Base-by-base conservation (phyloP, 352 stramenopile species). In the Globisporangium acanthophoron region DNA sequence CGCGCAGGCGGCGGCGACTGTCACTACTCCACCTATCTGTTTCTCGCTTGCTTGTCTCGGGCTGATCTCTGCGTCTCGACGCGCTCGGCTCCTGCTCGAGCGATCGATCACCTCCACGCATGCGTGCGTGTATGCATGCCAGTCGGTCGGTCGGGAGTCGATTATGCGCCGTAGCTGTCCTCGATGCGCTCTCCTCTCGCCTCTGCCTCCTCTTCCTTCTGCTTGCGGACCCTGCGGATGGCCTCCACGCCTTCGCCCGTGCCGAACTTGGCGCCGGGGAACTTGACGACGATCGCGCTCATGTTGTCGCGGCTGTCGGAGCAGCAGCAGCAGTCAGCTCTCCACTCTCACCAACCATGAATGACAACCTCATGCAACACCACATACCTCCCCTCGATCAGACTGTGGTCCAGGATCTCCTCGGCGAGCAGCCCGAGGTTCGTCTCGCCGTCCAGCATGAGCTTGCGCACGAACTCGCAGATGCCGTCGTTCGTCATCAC, bases 401-500 rank as follows among this genome's bases (percentile, higher is more conserved):
- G 70, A 51, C 85, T 91, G 52, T 81, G 69, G 68, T 94, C 85
- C 44, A 92, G 50, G 50, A 94, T 70, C 53, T 94, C 82, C 71
- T 94, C 82, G 33, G 80, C 80, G 61, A 92, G 85, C 49, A 94
- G 70, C 18, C 75, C 73, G 65, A 92, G 62, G 59, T 88, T 71
- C 39, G 47, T 64, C 60, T 94, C 80, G 54, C 84, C 84, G 37
- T 85, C 76, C 56, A 61, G 62, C 70, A 96, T 79, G 8, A 94
- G 71, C 52, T 80, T 69, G 35, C 84, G 81, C 35, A 97, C 87
- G 65, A 91, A 96, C 33, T 85, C 74, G 52, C 89, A 92, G 27
- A 85, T 75, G 53, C 96, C 82, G 62, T 97, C 84, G 58, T 97
- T 96, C 49, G 63, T 83, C 83, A 98, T 96, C 39, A 97, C 91